Evolutionary conservation across 345 rosid genomes (phyloP).

Genomic region (Schrenkiella parvula): DNA sequence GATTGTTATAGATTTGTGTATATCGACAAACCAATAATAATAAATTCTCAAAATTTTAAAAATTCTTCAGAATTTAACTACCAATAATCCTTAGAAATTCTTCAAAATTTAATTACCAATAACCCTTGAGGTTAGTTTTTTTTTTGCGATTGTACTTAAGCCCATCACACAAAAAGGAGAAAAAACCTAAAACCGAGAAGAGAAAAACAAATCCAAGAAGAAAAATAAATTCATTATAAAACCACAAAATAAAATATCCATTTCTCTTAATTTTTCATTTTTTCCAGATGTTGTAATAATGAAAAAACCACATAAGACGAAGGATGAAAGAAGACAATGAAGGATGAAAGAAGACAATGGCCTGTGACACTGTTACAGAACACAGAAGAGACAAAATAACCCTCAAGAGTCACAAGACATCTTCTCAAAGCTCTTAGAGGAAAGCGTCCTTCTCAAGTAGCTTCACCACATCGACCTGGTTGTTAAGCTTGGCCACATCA

Average conservation of each 20-base stretch:
- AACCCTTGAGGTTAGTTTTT: too few species aligned
- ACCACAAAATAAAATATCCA: constrained; percentile 15
- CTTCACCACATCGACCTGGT: constrained; percentile 79
- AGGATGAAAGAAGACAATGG: not conserved
- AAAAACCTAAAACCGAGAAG: not conserved
- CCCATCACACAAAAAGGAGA: not conserved
- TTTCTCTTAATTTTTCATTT: not conserved
- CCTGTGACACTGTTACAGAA: constrained; percentile 4
- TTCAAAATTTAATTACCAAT: too few species aligned
- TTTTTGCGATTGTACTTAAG: too few species aligned
- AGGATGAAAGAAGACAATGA: not conserved
- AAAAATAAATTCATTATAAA: constrained; percentile 7
- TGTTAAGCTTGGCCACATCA: constrained; percentile 92
- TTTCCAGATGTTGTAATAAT: constrained; percentile 5
- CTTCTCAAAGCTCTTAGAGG: constrained; percentile 44
- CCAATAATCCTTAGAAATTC: too few species aligned
- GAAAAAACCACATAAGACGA: not conserved
- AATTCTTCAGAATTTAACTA: too few species aligned
- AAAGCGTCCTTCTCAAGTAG: constrained; percentile 90
- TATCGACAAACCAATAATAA: too few species aligned
- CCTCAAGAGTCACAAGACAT: constrained; percentile 3
- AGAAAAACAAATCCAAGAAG: not conserved
- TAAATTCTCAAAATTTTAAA: too few species aligned
- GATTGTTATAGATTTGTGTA: too few species aligned
- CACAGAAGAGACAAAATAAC: not conserved